Evolutionary conservation across 2,329 filamentous ascomycete genomes (phyloP).

Genomic region (Paraphoma chrysanthemicola): DNA sequence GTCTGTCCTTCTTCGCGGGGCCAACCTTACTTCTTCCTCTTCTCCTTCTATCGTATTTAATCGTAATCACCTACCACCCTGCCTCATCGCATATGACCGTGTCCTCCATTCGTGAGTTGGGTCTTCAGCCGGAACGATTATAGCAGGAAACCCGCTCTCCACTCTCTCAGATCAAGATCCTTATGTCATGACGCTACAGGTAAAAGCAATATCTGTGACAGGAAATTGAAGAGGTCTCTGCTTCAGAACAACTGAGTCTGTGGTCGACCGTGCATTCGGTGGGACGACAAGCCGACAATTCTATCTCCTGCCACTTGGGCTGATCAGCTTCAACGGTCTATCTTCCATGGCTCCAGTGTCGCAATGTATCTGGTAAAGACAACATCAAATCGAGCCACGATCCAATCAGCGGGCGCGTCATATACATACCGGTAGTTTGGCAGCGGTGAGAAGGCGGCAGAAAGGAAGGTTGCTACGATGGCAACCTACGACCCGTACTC

Average conservation of each 20-base stretch:
- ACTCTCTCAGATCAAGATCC: too few relatives aligned
- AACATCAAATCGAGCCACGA: constrained; percentile 9
- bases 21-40: constrained; percentile 10
- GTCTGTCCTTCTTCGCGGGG: constrained; percentile 4
- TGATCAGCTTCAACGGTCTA: too few relatives aligned
- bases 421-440: not conserved
- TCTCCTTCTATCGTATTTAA: constrained; percentile 14
- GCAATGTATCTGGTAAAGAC: constrained; percentile 24
- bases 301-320: too few relatives aligned
- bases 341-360: too few relatives aligned
- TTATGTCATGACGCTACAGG: too few relatives aligned
- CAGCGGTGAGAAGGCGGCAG: not conserved
- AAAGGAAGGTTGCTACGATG: constrained; percentile 22
- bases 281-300: too few relatives aligned
- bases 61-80: constrained; percentile 10
- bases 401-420: not conserved
- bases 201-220: too few relatives aligned
- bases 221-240: too few relatives aligned
- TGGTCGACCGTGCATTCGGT: too few relatives aligned
- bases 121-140: not conserved
- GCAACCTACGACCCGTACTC: constrained; percentile 21
- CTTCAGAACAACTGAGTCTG: too few relatives aligned
- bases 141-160: too few relatives aligned
- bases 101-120: not conserved
- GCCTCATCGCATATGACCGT: not conserved